Base-by-base conservation (phyloP, 2,329 filamentous ascomycete species). In the Capronia americana region DNA sequence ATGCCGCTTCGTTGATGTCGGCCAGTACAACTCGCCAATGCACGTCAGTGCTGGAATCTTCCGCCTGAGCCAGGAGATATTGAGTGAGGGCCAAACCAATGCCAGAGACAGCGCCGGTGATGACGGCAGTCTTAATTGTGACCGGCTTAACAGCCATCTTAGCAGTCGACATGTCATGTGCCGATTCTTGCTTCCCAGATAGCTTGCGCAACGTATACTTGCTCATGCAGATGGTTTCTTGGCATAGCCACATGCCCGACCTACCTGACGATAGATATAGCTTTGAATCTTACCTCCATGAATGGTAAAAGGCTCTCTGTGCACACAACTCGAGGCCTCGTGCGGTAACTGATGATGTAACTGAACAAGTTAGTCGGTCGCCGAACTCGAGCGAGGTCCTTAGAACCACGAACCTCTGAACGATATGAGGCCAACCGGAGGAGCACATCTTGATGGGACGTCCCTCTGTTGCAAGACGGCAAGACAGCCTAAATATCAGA, bases 51-150 rank as follows among this genome's bases (percentile, higher is more conserved):
- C 26, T 58, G 30, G 20, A 14, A 0, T 79, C 75, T 8, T 50
- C 53, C 41, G 28, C 20, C 7, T 63, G 32, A 10, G 50, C 28
- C 5, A 88, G 76, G 17, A 88, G 80, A 1, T 84, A 76, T 10
- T 82, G 75, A 4, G 82, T 79, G 0, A 86, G 87, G 61, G 84
- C 84, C n/a, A 87, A 80, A 28, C 86, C 86, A 57, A 88, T 88
- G 11, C 87, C 87, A 1, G 85, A 86, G 0, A 83, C 85, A 61
- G 84, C 84, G 56, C 86, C 85, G 82, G 64, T 71, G 4, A 74
- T 75, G 30, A 75, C 10, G 20, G 64, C 64, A 24, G 57, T 62
- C 41, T 57, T 50, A 0, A 24, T 41, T n/a, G 23, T 20, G 14
- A 23, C 23, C 41, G 56, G 56, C 23, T 58, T 48, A 41, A 28